Evolutionary conservation across 192 early-diverging fungal species (phyloP).

Genomic region (Gorgonomyces haynaldii): DNA sequence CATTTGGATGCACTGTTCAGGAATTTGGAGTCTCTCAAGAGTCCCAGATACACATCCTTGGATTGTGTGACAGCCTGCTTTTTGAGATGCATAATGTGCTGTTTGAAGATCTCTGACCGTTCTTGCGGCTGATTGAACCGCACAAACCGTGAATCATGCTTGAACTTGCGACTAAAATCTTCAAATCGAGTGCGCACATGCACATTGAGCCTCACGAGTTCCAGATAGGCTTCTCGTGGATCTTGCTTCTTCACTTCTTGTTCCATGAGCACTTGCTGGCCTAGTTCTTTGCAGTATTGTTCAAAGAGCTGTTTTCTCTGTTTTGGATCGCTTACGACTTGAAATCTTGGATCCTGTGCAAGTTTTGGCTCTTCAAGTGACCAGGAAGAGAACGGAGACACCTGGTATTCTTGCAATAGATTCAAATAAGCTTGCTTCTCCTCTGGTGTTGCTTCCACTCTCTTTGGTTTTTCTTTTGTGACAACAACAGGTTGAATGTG

Average conservation of each 20-base stretch:
- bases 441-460: too few species aligned
- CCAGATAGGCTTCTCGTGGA: neutral
- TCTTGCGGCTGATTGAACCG: conserved; percentile 43
- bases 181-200: conserved; percentile 42
- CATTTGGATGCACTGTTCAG: too few species aligned
- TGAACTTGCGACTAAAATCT: conserved; percentile 60
- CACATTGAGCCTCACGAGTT: neutral
- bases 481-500: too few species aligned
- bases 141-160: conserved; percentile 51
- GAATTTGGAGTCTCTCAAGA: too few species aligned
- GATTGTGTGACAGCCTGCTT: conserved; percentile 1
- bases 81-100: conserved; percentile 44
- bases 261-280: conserved; percentile 21
- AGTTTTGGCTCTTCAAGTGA: conserved; percentile 58
- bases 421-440: too few species aligned
- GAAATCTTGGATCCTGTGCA: conserved; percentile 45
- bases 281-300: conserved; percentile 55
- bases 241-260: conserved; percentile 34
- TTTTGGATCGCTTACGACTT: conserved; percentile 34
- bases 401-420: conserved; percentile 60
- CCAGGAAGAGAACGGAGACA: conserved; percentile 67
- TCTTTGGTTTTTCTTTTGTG: too few species aligned
- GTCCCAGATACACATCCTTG: neutral
- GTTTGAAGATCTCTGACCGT: conserved; percentile 51
- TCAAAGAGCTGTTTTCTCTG: conserved; percentile 57